phyloP scores from a whole-genome alignment of 1,284 basidiomycete genomes.

The Papiliotrema laurentii region DNA sequence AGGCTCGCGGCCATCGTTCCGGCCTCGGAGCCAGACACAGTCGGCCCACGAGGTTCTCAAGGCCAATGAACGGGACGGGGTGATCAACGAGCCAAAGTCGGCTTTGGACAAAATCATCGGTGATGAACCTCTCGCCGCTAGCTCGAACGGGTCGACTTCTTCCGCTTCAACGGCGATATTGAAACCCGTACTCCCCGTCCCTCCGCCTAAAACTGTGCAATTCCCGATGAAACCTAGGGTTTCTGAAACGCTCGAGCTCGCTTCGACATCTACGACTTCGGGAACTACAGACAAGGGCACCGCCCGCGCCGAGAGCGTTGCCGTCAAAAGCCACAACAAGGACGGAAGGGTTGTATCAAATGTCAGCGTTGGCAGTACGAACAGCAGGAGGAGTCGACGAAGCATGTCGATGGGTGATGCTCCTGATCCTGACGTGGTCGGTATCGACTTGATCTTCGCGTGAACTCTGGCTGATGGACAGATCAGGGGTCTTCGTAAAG shows the following conservation, averaged over 20 bases:
- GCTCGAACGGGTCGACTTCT: background rate
- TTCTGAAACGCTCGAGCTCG: background rate
- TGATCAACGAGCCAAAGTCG: conserved; percentile 31
- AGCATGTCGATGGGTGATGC: conserved; percentile 43
- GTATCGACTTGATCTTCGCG: background rate
- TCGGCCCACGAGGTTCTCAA: conserved; percentile 33
- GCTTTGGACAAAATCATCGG: conserved; percentile 38
- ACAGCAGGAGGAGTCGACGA: conserved; percentile 30
- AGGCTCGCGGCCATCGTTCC: conserved; percentile 13
- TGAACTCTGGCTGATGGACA: background rate
- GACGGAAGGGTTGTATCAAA: background rate
- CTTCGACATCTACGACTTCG: background rate
- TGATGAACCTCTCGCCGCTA: background rate
- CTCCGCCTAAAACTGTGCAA: background rate
- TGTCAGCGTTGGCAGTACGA: conserved; percentile 7
- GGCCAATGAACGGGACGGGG: conserved; percentile 17
- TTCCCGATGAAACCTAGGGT: background rate
- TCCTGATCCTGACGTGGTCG: conserved; percentile 13
- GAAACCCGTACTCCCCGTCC: conserved; percentile 10
- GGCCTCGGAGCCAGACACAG: conserved; percentile 25
- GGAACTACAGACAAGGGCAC: too few species aligned
- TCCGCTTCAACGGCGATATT: conserved; percentile 10
- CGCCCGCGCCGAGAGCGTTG: conserved; percentile 64
- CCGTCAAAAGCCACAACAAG: conserved; percentile 62
- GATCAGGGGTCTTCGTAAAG: conserved; percentile 7